Percentiles rank a stretch among this genome's conserved stretches.
Evolutionary conservation across 169 alveolate genomes (phyloP).

Genomic region (Plasmodium malariae): DNA sequence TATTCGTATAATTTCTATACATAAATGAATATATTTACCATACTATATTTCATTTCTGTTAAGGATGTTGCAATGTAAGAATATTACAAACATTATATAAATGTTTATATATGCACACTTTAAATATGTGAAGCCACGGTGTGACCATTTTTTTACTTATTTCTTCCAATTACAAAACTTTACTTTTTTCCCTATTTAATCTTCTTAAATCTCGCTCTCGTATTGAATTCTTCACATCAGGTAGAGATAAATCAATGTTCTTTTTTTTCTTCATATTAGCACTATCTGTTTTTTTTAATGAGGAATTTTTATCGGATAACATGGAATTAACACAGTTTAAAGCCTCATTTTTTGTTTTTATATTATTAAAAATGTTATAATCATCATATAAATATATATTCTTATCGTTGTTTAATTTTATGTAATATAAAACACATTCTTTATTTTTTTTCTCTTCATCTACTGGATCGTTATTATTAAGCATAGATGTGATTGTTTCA

Average conservation of each 20-base stretch:
- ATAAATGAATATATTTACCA: no score
- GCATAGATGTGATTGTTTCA: background rate
- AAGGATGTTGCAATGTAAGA: no score
- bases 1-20: no score
- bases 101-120: no score
- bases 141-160: no score
- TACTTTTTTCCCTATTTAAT: constrained; percentile 64
- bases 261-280: constrained; percentile 32
- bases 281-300: constrained; percentile 34
- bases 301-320: constrained; percentile 21
- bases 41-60: no score
- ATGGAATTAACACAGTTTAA: constrained; percentile 52
- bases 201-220: constrained; percentile 66
- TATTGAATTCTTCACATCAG: constrained; percentile 29
- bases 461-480: background rate
- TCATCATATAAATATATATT: constrained; percentile 51
- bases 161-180: constrained; percentile 13
- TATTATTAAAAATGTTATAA: constrained; percentile 49
- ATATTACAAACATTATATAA: no score
- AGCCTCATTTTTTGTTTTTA: constrained; percentile 56
- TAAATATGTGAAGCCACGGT: no score
- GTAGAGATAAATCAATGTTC: background rate
- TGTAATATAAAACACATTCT: constrained; percentile 32
- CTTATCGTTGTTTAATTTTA: constrained; percentile 37
- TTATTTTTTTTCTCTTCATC: constrained; percentile 22